Evolutionary conservation across 164 flowering plant species (phyloP), one percentile per base, ranked within the genome.

Genomic region (Piper betle): DNA sequence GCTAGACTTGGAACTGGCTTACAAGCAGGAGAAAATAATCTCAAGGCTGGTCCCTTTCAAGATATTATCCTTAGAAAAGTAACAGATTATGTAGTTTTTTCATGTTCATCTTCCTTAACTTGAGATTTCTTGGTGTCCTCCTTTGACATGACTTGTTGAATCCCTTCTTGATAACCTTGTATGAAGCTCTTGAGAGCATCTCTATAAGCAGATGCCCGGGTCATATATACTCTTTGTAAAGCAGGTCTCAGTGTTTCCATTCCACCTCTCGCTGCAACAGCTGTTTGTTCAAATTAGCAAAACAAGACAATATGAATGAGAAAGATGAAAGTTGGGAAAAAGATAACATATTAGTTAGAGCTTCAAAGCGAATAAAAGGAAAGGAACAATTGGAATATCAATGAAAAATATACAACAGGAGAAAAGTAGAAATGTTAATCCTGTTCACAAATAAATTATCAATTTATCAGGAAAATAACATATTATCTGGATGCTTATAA

Each of bases 251-350:
- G 69, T 18, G 89, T 84, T 78, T 91, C 95, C 96, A 89, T 84
- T 52, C 98, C 96, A 18, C 98, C 98, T 79, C 83, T 81, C n/a
- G 98, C 95, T 71, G 96, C 98, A 59, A 85, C 84, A 52, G 96
- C 96, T 92, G 70, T 67, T 60, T 40, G 62, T 52, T 69, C 38
- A 41, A 61, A 19, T 38, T 33, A 46, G 15, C 57, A 52, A 65
- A 58, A 62, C 43, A 52, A 39, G 41, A 18, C 10, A 38, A 43
- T 53, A 41, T 25, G 46, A 13, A 7, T n/a, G 38, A 10, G 13
- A 48, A 43, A 58, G 20, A 25, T 25, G 33, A 25, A 25, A 25
- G 33, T 25, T 25, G 2, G 33, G 33, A 25, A 38, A n/a, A 58
- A 15, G 6, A 13, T 18, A 39, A 13, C 11, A 37, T 37, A 38